These are phyloP conservation scores for Lachancea sp. DNA, from an alignment of 805 yeast genomes.

Conservation along the genomic window DNA sequence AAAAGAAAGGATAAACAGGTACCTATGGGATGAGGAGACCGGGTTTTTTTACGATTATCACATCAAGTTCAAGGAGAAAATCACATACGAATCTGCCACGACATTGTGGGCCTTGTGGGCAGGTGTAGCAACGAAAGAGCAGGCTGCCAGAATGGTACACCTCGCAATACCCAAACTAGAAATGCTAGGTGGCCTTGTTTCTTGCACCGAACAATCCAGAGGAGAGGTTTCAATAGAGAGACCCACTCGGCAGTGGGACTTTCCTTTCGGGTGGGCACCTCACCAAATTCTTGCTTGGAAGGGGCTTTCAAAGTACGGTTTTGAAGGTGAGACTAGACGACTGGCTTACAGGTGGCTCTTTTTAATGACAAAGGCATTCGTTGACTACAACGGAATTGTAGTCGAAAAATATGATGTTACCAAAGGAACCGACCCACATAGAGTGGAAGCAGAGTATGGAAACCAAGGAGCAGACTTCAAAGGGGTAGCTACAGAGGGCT, in stretches of 20 bases:
- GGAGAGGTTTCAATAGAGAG: constrained; percentile 62
- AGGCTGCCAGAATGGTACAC: constrained; percentile 57
- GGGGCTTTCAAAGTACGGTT: constrained; percentile 73
- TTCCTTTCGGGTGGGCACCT: constrained; percentile 98
- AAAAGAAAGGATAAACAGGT: constrained; percentile 50
- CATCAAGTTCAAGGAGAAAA: constrained; percentile 46
- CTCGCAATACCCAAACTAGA: constrained; percentile 65
- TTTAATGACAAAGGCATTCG: constrained; percentile 83
- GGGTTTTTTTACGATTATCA: constrained; percentile 84
- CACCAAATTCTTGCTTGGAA: constrained; percentile 94
- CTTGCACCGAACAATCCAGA: constrained; percentile 71
- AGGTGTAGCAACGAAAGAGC: constrained; percentile 55
- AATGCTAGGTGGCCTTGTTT: constrained; percentile 79
- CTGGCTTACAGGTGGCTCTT: constrained; percentile 83
- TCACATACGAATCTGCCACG: constrained; percentile 77
- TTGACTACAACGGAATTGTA: constrained; percentile 87
- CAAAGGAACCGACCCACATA: constrained; percentile 74
- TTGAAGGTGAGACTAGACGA: constrained; percentile 54
- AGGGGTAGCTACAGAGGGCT: constrained; percentile 93
- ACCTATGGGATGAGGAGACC: constrained; percentile 76
- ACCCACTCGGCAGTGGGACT: constrained; percentile 97
- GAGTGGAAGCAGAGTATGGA: constrained; percentile 93
- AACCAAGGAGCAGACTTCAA: constrained; percentile 90
- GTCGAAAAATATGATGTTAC: constrained; percentile 94
- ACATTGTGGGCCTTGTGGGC: constrained; percentile 93